Evolutionary conservation across 768 basidiomycete genomes (phyloP).

Genomic region (Auricularia auricula-judae): DNA sequence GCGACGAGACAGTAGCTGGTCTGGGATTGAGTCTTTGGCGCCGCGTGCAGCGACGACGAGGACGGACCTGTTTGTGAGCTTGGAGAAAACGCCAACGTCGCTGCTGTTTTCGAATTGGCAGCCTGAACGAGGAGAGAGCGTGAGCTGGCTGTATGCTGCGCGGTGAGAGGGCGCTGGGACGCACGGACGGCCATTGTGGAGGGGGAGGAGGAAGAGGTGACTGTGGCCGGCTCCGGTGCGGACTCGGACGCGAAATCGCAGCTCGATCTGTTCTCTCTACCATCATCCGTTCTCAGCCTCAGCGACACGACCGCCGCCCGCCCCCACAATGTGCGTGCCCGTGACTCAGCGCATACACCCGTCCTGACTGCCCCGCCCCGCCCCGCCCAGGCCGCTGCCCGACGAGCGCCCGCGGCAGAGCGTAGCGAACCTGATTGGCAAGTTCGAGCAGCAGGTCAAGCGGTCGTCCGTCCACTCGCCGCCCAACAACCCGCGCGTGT

Average conservation of each 20-base stretch:
- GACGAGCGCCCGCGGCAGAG: slow-evolving; percentile 81
- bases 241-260: not conserved
- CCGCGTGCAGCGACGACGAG: not conserved
- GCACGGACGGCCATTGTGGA: slow-evolving; percentile 54
- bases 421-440: slow-evolving; percentile 84
- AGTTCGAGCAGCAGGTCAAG: slow-evolving; percentile 76
- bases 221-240: not conserved
- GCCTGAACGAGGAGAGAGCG: slow-evolving; percentile 32
- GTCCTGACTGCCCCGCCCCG: not conserved
- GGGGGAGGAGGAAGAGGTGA: slow-evolving; percentile 1
- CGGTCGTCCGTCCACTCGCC: slow-evolving; percentile 31
- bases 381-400: slow-evolving; percentile 55
- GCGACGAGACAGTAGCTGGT: slow-evolving; percentile 85
- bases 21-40: not conserved
- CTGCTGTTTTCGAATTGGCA: slow-evolving; percentile 89
- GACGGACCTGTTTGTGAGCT: slow-evolving; percentile 73
- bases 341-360: not conserved
- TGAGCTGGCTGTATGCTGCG: slow-evolving; percentile 8
- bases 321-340: not conserved
- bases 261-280: not conserved
- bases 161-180: slow-evolving; percentile 13
- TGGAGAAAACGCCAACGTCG: slow-evolving; percentile 94
- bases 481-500: slow-evolving; percentile 40
- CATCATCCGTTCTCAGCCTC: not conserved
- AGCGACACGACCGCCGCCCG: not conserved